phyloP scores from a whole-genome alignment of 495 filamentous ascomycete genomes.

The Terfezia boudieri region DNA sequence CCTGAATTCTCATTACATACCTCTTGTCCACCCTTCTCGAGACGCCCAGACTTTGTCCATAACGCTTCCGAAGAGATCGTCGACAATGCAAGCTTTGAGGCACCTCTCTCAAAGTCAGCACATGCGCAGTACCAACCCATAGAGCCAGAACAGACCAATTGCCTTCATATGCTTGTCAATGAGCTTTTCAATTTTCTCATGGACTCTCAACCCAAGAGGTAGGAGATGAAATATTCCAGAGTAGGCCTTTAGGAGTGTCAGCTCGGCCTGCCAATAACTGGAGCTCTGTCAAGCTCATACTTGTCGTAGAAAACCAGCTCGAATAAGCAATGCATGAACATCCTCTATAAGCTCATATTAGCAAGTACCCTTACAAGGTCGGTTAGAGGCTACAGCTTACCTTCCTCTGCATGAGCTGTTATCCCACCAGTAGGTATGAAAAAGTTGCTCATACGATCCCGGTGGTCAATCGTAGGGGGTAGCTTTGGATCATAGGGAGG shows the following conservation, averaged over 20 bases:
- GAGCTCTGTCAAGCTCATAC: constrained; percentile 18
- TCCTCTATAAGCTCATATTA: constrained; percentile 26
- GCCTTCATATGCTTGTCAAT: constrained; percentile 76
- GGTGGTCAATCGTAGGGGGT: constrained; percentile 27
- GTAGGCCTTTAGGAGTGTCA: constrained; percentile 30
- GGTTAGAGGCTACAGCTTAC: constrained; percentile 3
- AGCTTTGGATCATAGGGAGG: constrained; percentile 12
- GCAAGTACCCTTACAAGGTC: background rate
- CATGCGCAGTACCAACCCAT: background rate
- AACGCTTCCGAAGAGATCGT: constrained; percentile 67
- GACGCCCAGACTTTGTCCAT: constrained; percentile 50
- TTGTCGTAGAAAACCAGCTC: constrained; percentile 63
- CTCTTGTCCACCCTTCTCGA: constrained; percentile 35
- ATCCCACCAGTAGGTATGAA: constrained; percentile 66
- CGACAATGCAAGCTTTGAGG: constrained; percentile 71
- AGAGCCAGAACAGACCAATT: constrained; percentile 31
- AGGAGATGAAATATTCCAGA: constrained; percentile 85
- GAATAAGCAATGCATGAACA: constrained; percentile 49
- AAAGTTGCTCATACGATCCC: constrained; percentile 44
- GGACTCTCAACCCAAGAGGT: constrained; percentile 70
- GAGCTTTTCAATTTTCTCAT: constrained; percentile 64
- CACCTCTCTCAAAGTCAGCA: constrained; percentile 30
- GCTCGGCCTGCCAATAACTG: background rate
- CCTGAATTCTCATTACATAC: constrained; percentile 20
- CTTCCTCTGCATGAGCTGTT: constrained; percentile 26